Percentiles rank a stretch among this genome's conserved stretches.
These are phyloP conservation scores for Adansonia madagascariensis DNA, from an alignment of 441 rosid species.

Conservation along the genomic window DNA sequence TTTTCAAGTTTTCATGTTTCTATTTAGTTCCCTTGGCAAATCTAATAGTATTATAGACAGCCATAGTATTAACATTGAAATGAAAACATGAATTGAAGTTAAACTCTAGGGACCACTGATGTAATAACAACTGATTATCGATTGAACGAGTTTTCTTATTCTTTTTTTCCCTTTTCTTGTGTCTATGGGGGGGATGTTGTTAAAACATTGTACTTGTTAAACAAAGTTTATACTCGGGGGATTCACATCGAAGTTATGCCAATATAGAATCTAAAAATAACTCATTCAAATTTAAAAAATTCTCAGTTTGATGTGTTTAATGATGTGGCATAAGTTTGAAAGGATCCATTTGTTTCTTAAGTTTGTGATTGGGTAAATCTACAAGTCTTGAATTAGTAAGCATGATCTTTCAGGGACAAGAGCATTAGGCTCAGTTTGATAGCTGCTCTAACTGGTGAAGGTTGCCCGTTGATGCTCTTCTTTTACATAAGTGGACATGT, in stretches of 20 bases:
- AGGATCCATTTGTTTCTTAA: slow-evolving; percentile 6
- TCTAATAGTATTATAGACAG: neutral
- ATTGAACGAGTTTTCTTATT: neutral
- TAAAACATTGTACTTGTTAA: neutral
- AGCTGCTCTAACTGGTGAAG: slow-evolving; percentile 71
- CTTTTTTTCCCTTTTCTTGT: neutral
- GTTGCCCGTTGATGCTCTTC: slow-evolving; percentile 61
- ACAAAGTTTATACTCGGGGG: neutral
- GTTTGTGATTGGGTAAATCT: slow-evolving; percentile 18
- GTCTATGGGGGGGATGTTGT: neutral
- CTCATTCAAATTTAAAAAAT: neutral
- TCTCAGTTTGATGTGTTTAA: neutral
- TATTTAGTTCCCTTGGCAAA: neutral
- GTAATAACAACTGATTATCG: neutral
- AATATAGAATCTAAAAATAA: neutral
- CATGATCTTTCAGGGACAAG: slow-evolving; percentile 59
- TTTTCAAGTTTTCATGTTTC: neutral
- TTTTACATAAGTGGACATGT: slow-evolving; percentile 65
- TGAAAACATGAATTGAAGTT: neutral
- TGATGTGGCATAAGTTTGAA: slow-evolving; percentile 22
- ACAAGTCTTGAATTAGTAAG: slow-evolving; percentile 25
- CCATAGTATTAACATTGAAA: neutral
- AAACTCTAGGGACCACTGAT: neutral
- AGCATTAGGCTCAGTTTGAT: slow-evolving; percentile 82
- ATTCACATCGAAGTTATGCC: neutral